Conservation (phyloP, 202 grass and related monocot species). For the Carex arenaria region DNA sequence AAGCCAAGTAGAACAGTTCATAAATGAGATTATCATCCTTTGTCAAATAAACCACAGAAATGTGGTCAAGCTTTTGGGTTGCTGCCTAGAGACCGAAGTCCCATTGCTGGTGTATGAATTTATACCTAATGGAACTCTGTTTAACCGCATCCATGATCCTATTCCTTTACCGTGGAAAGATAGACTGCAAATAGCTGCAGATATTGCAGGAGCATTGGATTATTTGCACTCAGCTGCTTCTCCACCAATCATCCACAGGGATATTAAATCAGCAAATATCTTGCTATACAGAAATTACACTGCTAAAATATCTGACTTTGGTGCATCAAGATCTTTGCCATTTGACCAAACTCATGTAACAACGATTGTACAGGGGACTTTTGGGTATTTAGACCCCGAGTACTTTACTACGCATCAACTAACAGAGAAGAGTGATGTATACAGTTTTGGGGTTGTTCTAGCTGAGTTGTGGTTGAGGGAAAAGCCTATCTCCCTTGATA, state of each 20-base stretch:
- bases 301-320: slow-evolving; percentile 61
- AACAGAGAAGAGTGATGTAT: slow-evolving; percentile 51
- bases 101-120: slow-evolving; percentile 75
- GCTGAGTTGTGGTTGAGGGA: slow-evolving; percentile 47
- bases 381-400: slow-evolving; percentile 61
- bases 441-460: slow-evolving; percentile 59
- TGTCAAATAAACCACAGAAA: slow-evolving; percentile 50
- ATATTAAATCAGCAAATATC: slow-evolving; percentile 63
- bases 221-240: slow-evolving; percentile 45
- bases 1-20: slow-evolving; percentile 58
- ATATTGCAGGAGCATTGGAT: slow-evolving; percentile 58
- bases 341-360: slow-evolving; percentile 56
- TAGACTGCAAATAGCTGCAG: slow-evolving; percentile 47
- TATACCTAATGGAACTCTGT: slow-evolving; percentile 55
- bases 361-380: slow-evolving; percentile 57
- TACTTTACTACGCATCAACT: slow-evolving; percentile 40
- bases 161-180: slow-evolving; percentile 39
- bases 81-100: slow-evolving; percentile 51
- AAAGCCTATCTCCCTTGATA: slow-evolving; percentile 36
- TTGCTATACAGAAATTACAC: slow-evolving; percentile 44
- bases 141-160: slow-evolving; percentile 42
- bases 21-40: slow-evolving; percentile 64
- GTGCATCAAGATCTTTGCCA: slow-evolving; percentile 48
- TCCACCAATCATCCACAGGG: slow-evolving; percentile 48
- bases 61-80: slow-evolving; percentile 61